Evolutionary conservation across 805 yeast species (phyloP).

Genomic region (Soucietia sequanensis): DNA sequence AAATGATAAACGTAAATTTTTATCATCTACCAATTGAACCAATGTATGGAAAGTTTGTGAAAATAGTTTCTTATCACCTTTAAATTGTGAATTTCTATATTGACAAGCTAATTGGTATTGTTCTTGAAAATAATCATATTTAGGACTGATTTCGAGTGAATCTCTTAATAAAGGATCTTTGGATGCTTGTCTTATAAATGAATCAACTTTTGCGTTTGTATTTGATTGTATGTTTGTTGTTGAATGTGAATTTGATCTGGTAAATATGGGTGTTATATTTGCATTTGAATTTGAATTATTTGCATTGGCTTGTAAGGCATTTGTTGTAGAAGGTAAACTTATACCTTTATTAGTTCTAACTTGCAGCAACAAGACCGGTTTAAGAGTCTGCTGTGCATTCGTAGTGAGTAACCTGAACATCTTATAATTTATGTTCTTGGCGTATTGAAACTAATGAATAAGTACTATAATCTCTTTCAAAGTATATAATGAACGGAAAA

Average conservation of each 20-base stretch:
- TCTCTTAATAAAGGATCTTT: conserved; percentile 23
- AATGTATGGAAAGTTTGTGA: no score
- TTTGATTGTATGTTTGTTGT: conserved; percentile 1
- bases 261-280: conserved; percentile 8
- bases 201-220: conserved; percentile 13
- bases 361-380: conserved; percentile 38
- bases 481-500: no score
- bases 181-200: conserved; percentile 16
- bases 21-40: conserved; percentile 18
- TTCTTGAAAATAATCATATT: conserved; percentile 28
- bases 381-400: conserved; percentile 35
- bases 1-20: conserved; percentile 16
- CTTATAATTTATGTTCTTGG: no score
- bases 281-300: conserved; percentile 7
- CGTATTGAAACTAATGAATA: no score
- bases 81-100: no score
- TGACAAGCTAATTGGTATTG: conserved; percentile 23
- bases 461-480: no score
- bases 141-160: conserved; percentile 13
- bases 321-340: no score
- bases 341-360: conserved; percentile 34
- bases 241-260: conserved; percentile 19
- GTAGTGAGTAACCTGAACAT: conserved; percentile 40
- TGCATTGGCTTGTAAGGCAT: no score
- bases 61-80: no score